These are phyloP conservation scores for Alternaria viburni DNA, from an alignment of 2,329 filamentous ascomycete genomes.

Conservation along the genomic window DNA sequence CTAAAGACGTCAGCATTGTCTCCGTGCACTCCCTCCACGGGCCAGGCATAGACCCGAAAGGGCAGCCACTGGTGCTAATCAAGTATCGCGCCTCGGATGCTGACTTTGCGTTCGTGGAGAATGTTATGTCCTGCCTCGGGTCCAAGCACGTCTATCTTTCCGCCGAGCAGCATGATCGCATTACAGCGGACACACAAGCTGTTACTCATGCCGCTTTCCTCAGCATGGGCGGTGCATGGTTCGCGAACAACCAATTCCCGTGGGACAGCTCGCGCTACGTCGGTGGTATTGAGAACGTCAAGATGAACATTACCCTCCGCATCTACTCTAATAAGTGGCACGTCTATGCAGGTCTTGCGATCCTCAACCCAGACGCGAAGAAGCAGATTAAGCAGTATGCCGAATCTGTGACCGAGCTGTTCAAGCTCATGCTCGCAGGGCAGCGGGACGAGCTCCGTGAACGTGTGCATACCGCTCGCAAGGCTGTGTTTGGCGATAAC, in stretches of 20 bases:
- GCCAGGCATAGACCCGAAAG: conserved; percentile 83
- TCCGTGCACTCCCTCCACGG: conserved; percentile 97
- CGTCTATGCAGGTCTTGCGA: conserved; percentile 96
- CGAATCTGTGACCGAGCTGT: conserved; percentile 87
- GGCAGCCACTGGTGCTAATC: conserved; percentile 92
- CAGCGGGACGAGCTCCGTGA: conserved; percentile 74
- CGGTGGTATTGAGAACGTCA: conserved; percentile 97
- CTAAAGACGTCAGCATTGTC: conserved; percentile 86
- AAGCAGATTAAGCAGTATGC: conserved; percentile 96
- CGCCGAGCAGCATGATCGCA: conserved; percentile 88
- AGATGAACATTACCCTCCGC: conserved; percentile 96
- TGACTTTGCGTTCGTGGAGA: conserved; percentile 78
- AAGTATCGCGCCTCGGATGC: conserved; percentile 84
- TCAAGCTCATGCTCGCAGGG: conserved; percentile 94
- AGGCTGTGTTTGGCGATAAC: conserved; percentile 65
- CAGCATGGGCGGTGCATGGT: conserved; percentile 96
- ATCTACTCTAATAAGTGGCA: conserved; percentile 99
- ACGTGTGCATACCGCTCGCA: conserved; percentile 81
- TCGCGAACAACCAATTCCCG: conserved; percentile 91
- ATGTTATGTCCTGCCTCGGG: conserved; percentile 79
- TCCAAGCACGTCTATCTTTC: conserved; percentile 89
- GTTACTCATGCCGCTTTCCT: conserved; percentile 97
- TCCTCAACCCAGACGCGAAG: conserved; percentile 91
- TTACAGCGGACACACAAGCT: conserved; percentile 97
- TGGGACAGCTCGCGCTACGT: conserved; percentile 97